Evolutionary conservation across 768 basidiomycete genomes (phyloP).

Genomic region (Tephrocybe sp.): DNA sequence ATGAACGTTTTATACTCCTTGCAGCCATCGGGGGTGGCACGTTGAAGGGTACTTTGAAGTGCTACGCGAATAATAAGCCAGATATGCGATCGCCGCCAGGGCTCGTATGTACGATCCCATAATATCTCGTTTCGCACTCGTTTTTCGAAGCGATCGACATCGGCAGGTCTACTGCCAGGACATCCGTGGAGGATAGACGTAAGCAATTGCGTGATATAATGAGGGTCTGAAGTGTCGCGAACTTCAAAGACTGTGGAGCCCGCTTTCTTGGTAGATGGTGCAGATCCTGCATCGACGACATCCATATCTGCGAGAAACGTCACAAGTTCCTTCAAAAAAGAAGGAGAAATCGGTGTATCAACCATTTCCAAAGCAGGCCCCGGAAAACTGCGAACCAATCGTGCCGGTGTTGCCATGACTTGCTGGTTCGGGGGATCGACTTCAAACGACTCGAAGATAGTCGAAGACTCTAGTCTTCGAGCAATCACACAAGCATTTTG

Average conservation of each 20-base stretch:
- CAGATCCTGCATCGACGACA: conserved; percentile 28
- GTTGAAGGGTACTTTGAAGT: conserved; percentile 33
- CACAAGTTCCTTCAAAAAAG: conserved; percentile 32
- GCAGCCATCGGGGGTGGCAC: conserved; percentile 4
- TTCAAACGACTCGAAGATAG: conserved; percentile 46
- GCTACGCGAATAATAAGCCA: conserved; percentile 50
- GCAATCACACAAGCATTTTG: conserved; percentile 50
- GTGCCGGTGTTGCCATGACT: conserved; percentile 38
- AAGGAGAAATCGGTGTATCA: conserved; percentile 18
- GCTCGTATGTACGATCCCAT: conserved; percentile 34
- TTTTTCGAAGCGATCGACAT: conserved; percentile 32
- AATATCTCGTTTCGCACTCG: conserved; percentile 46
- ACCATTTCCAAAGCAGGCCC: conserved; percentile 39
- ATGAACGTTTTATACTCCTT: conserved; percentile 46
- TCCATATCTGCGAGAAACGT: conserved; percentile 38
- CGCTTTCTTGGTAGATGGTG: conserved; percentile 35
- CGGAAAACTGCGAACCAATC: conserved; percentile 45
- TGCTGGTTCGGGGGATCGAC: conserved; percentile 30
- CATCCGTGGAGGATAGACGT: conserved; percentile 41
- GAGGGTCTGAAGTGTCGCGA: conserved; percentile 39
- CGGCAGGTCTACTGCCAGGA: conserved; percentile 25
- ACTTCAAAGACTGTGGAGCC: conserved; percentile 29
- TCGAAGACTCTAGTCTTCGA: conserved; percentile 23
- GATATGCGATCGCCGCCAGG: conserved; percentile 48
- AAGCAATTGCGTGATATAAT: conserved; percentile 48